Evolutionary conservation across 768 basidiomycete genomes (phyloP).

Genomic region (Naganishia friedmannii): DNA sequence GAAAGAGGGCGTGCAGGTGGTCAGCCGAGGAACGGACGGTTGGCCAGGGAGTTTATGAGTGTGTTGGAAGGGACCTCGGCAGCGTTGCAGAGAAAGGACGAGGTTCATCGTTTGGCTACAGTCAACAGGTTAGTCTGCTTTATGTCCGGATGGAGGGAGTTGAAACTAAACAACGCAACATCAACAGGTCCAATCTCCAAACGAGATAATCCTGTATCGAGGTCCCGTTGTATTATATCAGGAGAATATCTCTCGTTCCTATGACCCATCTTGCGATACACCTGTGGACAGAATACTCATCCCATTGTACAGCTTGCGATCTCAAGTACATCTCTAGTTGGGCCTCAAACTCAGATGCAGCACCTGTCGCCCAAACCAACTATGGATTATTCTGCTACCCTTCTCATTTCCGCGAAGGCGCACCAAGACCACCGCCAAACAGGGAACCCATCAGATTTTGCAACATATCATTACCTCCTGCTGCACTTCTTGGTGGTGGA

Average conservation of each 20-base stretch:
- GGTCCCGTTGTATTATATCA: not conserved
- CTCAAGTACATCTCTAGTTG: not conserved
- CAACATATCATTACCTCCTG: conserved; percentile 67
- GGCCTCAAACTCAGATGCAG: not conserved
- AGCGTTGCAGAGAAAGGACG: conserved; percentile 63
- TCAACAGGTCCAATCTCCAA: conserved; percentile 9
- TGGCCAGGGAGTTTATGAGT: conserved; percentile 74
- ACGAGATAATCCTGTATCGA: conserved; percentile 17
- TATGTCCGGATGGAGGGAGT: not conserved
- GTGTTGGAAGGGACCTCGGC: conserved; percentile 62
- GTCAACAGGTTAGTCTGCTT: conserved; percentile 56
- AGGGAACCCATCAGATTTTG: conserved; percentile 84
- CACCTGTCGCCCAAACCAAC: not conserved
- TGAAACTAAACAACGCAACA: not conserved
- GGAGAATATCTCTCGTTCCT: not conserved
- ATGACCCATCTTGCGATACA: not conserved
- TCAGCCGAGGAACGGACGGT: conserved; percentile 56
- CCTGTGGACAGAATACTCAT: not conserved
- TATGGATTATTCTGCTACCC: not conserved
- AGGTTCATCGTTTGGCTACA: conserved; percentile 68
- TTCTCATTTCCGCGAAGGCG: conserved; percentile 1
- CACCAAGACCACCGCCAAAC: conserved; percentile 64
- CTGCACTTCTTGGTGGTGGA: conserved; percentile 62
- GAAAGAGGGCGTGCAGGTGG: conserved; percentile 61
- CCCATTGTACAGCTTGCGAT: not conserved